These are phyloP conservation scores for Capsella rubella DNA, from an alignment of 441 rosid genomes.

Conservation along the genomic window DNA sequence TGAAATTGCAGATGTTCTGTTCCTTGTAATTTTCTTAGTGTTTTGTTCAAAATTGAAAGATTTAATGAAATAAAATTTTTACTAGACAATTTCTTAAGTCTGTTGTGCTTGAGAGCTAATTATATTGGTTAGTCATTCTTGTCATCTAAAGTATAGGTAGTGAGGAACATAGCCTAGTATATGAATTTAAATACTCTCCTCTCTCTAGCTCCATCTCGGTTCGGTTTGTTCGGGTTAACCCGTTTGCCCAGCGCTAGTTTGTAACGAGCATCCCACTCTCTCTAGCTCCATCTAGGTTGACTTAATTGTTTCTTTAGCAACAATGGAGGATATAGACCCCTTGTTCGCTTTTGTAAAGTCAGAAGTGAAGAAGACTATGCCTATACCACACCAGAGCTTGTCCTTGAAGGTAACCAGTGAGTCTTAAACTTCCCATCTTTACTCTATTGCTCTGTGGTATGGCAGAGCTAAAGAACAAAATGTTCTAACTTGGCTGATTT, in stretches of 20 bases:
- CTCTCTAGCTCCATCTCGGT: background rate
- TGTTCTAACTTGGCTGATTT: background rate
- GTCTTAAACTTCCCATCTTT: background rate
- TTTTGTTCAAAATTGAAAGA: slow-evolving; percentile 28
- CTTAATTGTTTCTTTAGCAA: slow-evolving; percentile 5
- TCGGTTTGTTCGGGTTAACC: no score
- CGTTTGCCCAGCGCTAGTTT: no score
- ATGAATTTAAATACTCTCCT: no score
- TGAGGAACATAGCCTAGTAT: background rate
- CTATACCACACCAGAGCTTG: background rate
- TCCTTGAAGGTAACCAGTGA: slow-evolving; percentile 28
- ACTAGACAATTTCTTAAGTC: slow-evolving; percentile 14
- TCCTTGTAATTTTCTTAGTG: slow-evolving; percentile 34
- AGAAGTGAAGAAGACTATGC: slow-evolving; percentile 5
- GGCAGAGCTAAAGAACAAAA: background rate
- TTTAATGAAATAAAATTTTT: slow-evolving; percentile 36
- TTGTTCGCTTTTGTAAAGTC: background rate
- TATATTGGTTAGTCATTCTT: background rate
- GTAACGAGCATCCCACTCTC: slow-evolving; percentile 12
- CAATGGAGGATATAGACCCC: background rate
- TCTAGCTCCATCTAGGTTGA: background rate
- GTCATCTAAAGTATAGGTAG: background rate
- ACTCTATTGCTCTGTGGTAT: slow-evolving; percentile 1
- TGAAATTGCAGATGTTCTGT: slow-evolving; percentile 29
- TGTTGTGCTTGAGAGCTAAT: background rate